Evolutionary conservation across 345 rosid genomes (phyloP).

Genomic region (Garcia nutans): DNA sequence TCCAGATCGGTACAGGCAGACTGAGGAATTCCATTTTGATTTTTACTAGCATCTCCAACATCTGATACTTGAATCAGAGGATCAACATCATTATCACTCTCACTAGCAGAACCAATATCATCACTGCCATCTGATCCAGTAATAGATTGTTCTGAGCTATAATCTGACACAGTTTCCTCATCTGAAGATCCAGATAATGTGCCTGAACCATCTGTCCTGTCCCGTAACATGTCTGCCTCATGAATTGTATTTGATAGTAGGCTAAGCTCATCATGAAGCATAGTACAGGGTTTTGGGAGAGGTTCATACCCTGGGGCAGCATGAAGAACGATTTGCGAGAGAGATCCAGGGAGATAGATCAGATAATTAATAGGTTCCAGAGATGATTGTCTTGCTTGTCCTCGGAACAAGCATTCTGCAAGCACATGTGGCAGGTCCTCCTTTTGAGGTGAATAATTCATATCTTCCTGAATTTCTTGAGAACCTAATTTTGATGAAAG

Average conservation of each 20-base stretch:
- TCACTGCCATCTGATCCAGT: conserved; percentile 42
- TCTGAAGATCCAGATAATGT: conserved; percentile 54
- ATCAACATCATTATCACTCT: conserved; percentile 39
- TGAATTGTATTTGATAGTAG: conserved; percentile 29
- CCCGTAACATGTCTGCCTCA: conserved; percentile 34
- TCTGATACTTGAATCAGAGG: conserved; percentile 83
- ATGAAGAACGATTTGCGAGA: conserved; percentile 94
- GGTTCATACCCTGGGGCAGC: conserved; percentile 99
- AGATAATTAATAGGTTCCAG: conserved; percentile 48
- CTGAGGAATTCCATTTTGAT: conserved; percentile 16
- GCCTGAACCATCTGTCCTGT: conserved; percentile 40
- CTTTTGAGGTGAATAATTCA: conserved; percentile 34
- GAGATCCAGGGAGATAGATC: conserved; percentile 92
- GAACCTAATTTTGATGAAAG: conserved; percentile 38
- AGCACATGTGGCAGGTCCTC: conserved; percentile 40
- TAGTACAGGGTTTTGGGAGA: conserved; percentile 88
- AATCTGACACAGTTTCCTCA: conserved; percentile 70
- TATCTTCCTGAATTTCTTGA: conserved; percentile 41
- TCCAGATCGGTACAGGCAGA: conserved; percentile 41
- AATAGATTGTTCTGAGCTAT: conserved; percentile 55
- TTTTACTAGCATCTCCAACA: conserved; percentile 8
- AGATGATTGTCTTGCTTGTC: conserved; percentile 43
- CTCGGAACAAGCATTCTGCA: conserved; percentile 57
- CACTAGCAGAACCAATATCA: conserved; percentile 49
- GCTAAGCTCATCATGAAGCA: conserved; percentile 44